These are phyloP conservation scores for Hypoxylon trugodes DNA, from an alignment of 495 filamentous ascomycete genomes.

Conservation along the genomic window DNA sequence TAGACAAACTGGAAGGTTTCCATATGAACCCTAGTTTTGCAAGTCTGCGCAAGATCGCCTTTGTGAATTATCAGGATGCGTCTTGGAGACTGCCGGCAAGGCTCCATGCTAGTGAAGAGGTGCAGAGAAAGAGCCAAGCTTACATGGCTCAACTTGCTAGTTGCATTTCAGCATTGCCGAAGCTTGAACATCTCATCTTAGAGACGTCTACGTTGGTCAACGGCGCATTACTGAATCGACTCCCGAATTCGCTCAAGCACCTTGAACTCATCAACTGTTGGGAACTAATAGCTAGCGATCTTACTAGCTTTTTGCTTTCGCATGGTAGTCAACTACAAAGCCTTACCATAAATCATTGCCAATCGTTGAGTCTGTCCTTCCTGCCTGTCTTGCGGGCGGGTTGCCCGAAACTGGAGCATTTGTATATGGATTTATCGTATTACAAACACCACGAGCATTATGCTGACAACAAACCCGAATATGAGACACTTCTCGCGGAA, in stretches of 20 bases:
- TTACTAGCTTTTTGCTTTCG: slow-evolving; percentile 66
- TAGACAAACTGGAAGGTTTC: slow-evolving; percentile 56
- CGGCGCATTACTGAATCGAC: slow-evolving; percentile 62
- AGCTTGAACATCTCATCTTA: slow-evolving; percentile 70
- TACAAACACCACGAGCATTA: slow-evolving; percentile 61
- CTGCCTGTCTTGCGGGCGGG: slow-evolving; percentile 64
- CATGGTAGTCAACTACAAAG: slow-evolving; percentile 69
- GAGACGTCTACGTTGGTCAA: slow-evolving; percentile 72
- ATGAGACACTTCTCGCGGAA: slow-evolving; percentile 65
- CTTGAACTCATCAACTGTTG: slow-evolving; percentile 80
- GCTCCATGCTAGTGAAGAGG: slow-evolving; percentile 35
- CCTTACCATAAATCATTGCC: slow-evolving; percentile 78
- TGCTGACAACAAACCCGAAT: slow-evolving; percentile 74
- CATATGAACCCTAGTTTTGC: slow-evolving; percentile 70
- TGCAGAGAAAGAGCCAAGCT: slow-evolving; percentile 40
- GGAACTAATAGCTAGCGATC: slow-evolving; percentile 65
- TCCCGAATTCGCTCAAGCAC: slow-evolving; percentile 69
- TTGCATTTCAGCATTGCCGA: slow-evolving; percentile 66
- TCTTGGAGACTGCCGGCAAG: slow-evolving; percentile 45
- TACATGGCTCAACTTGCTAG: slow-evolving; percentile 61
- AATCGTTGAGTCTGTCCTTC: slow-evolving; percentile 76
- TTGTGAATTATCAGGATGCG: slow-evolving; percentile 70
- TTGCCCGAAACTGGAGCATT: slow-evolving; percentile 72
- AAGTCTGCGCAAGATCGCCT: slow-evolving; percentile 63
- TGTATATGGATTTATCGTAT: slow-evolving; percentile 79